Conservation (phyloP, 169 alveolate species). For the Cryptosporidium viatorum region DNA sequence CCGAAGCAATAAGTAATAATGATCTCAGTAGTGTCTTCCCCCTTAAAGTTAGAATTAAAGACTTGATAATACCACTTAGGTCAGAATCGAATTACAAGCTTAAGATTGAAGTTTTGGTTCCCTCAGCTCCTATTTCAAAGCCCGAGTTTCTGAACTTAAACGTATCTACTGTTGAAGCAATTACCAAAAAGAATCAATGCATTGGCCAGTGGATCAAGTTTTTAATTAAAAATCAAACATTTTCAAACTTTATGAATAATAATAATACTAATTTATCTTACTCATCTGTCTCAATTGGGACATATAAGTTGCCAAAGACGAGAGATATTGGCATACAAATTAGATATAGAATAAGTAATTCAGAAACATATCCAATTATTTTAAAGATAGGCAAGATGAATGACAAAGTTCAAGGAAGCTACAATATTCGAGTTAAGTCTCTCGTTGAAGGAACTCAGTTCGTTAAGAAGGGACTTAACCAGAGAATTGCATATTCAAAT, state of each 20-base stretch:
- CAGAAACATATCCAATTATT: slow-evolving; percentile 26
- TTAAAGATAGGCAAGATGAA: slow-evolving; percentile 21
- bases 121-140: slow-evolving; percentile 45
- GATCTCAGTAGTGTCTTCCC: slow-evolving; percentile 19
- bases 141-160: slow-evolving; percentile 38
- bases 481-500: slow-evolving; percentile 46
- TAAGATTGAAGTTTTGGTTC: slow-evolving; percentile 21
- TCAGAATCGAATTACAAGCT: slow-evolving; percentile 1
- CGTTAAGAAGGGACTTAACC: slow-evolving; percentile 15
- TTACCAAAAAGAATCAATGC: slow-evolving; percentile 23
- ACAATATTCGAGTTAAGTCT: slow-evolving; percentile 20
- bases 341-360: slow-evolving; percentile 47
- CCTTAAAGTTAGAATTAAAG: slow-evolving; percentile 25
- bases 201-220: slow-evolving; percentile 60
- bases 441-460: slow-evolving; percentile 12
- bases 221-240: neutral
- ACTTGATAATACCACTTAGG: slow-evolving; percentile 12
- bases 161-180: slow-evolving; percentile 8
- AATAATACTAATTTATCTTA: neutral
- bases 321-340: slow-evolving; percentile 14
- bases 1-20: slow-evolving; percentile 13
- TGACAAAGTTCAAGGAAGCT: slow-evolving; percentile 16
- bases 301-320: slow-evolving; percentile 23
- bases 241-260: neutral
- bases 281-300: slow-evolving; percentile 39